Conservation (phyloP, 179 eudicot genomes). For the Amaranthus tricolor region DNA sequence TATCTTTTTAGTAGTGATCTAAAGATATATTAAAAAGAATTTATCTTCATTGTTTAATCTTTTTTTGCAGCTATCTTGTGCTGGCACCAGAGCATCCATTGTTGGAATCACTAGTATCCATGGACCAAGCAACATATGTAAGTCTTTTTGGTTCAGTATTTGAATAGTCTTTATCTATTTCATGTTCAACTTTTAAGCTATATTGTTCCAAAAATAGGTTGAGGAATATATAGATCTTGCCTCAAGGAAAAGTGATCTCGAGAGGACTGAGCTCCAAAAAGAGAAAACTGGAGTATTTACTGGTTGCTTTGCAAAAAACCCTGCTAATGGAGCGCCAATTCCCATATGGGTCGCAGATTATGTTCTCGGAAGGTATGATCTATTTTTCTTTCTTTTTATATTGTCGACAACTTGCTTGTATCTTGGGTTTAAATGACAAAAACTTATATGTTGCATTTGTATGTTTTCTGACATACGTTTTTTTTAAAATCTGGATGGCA, state of each 20-base stretch:
- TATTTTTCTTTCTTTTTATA: constrained; percentile 6
- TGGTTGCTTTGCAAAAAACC: constrained; percentile 86
- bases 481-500: constrained; percentile 30
- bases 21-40: neutral
- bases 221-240: constrained; percentile 87
- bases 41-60: constrained; percentile 13
- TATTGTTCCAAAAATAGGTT: constrained; percentile 47
- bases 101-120: constrained; percentile 57
- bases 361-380: constrained; percentile 77
- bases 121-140: constrained; percentile 63
- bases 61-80: constrained; percentile 75
- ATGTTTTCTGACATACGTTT: neutral
- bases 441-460: neutral
- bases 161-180: neutral
- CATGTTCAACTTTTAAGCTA: neutral
- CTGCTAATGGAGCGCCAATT: constrained; percentile 68
- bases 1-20: constrained; percentile 12
- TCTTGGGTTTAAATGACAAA: too few relatives aligned
- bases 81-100: constrained; percentile 91
- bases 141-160: constrained; percentile 23
- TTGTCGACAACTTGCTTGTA: neutral
- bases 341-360: constrained; percentile 99
- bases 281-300: constrained; percentile 94
- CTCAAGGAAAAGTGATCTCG: constrained; percentile 88
- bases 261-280: constrained; percentile 97